A percentile compares a stretch with the other conserved stretches of the same genome.
phyloP scores from a whole-genome alignment of 768 basidiomycete species.

The Dioszegia hungarica region DNA sequence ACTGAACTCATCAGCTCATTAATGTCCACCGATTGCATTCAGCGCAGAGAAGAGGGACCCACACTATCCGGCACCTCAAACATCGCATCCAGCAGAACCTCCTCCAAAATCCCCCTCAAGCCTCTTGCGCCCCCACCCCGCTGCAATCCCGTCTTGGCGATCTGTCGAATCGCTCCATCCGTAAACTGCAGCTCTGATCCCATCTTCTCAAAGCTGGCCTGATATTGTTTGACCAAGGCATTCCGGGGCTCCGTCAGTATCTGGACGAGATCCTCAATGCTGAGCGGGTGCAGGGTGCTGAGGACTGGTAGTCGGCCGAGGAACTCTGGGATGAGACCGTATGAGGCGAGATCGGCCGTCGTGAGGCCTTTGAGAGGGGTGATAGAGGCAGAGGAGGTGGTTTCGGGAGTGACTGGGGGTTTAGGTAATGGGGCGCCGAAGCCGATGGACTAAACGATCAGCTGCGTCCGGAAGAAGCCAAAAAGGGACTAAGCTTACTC shows the following conservation, averaged over 20 bases:
- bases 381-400: neutral
- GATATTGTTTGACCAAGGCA: constrained; percentile 81
- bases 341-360: constrained; percentile 69
- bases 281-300: constrained; percentile 66
- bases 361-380: constrained; percentile 28
- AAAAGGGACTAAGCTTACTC: constrained; percentile 55
- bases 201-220: constrained; percentile 71
- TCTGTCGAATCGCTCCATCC: constrained; percentile 68
- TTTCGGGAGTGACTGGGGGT: constrained; percentile 6
- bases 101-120: constrained; percentile 83
- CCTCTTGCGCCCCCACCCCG: constrained; percentile 88
- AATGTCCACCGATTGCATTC: too few relatives aligned
- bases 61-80: constrained; percentile 54
- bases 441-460: constrained; percentile 71
- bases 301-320: constrained; percentile 89
- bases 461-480: neutral
- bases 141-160: constrained; percentile 71
- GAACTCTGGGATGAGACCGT: constrained; percentile 94
- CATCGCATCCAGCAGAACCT: constrained; percentile 80
- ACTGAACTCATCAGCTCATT: constrained; percentile 52
- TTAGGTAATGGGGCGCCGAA: constrained; percentile 60
- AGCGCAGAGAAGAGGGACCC: constrained; percentile 8
- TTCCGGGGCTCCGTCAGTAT: constrained; percentile 90
- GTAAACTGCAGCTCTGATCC: constrained; percentile 86
- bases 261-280: constrained; percentile 73